Base-by-base conservation (phyloP, 768 basidiomycete species). In the Crepidotus variabilis region DNA sequence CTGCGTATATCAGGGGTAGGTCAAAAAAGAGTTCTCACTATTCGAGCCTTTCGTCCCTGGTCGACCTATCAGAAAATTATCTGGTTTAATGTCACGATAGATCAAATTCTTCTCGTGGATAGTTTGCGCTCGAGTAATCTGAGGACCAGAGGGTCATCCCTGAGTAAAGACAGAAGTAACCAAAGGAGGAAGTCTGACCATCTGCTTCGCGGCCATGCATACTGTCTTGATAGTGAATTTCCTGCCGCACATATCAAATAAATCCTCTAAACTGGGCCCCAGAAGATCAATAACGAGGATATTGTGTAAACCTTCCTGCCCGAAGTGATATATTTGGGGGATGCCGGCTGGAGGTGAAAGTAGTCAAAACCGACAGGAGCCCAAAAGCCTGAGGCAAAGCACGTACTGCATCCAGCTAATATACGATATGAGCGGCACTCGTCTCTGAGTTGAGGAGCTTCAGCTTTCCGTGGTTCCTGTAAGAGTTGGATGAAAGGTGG, bases 21-120 rank as follows among this genome's bases (percentile, higher is more conserved):
- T 43, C 5, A 20, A 5, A 20, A 20, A 4, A 16, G 39, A 20
- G 18, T 36, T 8, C 82, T 64, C 51, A 93, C 90, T 75, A 61
- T 95, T 96, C 14, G 92, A 81, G 47, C 81, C 85, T 75, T 98
- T 98, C 20, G 94, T 97, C 35, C 86, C 87, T 8, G 96, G 88
- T 20, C 96, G 87, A 35, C 97, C 97, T 68, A 98, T 89, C 62
- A 99, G 83, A 71, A 99, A 99, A 74, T 99, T 99, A 77, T 98
- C 97, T 9, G 97, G 97, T 72, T 99, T 99, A 78, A 99, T 98
- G 71, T 99, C 97, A 54, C 97, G 90, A 71, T 99, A 98, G 65
- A 99, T 98, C 66, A 99, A 85, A 74, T 97, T 98, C 82, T 98
- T 98, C 74, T 98, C 96, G 73, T 99, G 97, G 52, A 99, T 98